Evolutionary conservation across 176 grass and related monocot genomes (phyloP).

Genomic region (Oryza rufipogon): DNA sequence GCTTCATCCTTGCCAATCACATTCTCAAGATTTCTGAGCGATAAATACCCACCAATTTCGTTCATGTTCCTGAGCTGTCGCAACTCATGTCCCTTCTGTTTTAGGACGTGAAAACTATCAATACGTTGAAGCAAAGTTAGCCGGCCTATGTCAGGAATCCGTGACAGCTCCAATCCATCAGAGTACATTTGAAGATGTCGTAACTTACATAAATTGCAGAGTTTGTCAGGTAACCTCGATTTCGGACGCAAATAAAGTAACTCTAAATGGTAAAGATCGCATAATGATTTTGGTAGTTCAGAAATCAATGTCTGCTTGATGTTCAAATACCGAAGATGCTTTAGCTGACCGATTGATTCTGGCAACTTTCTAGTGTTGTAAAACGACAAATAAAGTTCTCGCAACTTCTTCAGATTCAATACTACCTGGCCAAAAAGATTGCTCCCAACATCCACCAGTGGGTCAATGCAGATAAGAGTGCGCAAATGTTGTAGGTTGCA

Average conservation of each 20-base stretch:
- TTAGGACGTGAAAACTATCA: neutral
- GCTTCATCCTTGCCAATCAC: neutral
- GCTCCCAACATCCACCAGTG: neutral
- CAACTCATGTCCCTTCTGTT: slow-evolving; percentile 10
- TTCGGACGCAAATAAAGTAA: neutral
- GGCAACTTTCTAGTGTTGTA: slow-evolving; percentile 6
- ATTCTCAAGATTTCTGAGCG: neutral
- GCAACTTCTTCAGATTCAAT: slow-evolving; percentile 24
- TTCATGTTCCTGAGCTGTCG: slow-evolving; percentile 19
- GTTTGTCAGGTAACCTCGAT: neutral
- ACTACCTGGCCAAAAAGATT: slow-evolving; percentile 1
- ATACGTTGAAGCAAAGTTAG: slow-evolving; percentile 9
- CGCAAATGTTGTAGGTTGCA: slow-evolving; percentile 6
- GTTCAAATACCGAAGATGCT: slow-evolving; percentile 38
- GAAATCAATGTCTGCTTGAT: neutral
- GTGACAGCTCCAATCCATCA: too few relatives aligned
- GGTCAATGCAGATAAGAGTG: slow-evolving; percentile 28
- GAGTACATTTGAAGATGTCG: neutral
- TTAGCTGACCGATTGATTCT: slow-evolving; percentile 13
- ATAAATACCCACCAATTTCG: neutral
- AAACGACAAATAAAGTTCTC: slow-evolving; percentile 1
- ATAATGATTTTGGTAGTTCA: neutral
- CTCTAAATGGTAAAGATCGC: slow-evolving; percentile 36
- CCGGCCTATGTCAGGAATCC: neutral
- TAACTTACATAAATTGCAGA: slow-evolving; percentile 15